phyloP scores from a whole-genome alignment of 1,284 basidiomycete genomes.

The Ustanciosporium gigantosporum region DNA sequence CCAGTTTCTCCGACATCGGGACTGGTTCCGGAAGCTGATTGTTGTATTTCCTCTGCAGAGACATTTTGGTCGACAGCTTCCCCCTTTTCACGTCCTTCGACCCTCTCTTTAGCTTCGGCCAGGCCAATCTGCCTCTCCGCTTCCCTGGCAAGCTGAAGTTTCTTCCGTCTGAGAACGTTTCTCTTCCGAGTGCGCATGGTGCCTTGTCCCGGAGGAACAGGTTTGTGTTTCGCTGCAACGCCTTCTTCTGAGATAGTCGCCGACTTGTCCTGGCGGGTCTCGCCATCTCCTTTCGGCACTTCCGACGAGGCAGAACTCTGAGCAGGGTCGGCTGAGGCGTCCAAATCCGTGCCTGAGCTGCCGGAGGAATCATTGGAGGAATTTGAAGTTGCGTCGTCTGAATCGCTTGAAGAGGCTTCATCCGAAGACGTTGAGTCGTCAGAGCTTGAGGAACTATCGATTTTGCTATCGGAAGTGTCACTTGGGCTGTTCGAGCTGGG shows the following conservation, averaged over 20 bases:
- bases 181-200: slow-evolving; percentile 33
- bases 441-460: too few relatives aligned
- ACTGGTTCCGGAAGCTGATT: too few relatives aligned
- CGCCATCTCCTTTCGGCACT: neutral
- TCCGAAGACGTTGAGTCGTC: too few relatives aligned
- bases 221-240: too few relatives aligned
- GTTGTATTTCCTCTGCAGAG: too few relatives aligned
- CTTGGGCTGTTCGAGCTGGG: neutral
- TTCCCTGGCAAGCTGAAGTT: neutral
- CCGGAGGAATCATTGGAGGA: neutral
- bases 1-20: too few relatives aligned
- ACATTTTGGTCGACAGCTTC: too few relatives aligned
- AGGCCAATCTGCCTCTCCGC: neutral
- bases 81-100: too few relatives aligned
- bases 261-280: neutral
- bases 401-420: neutral
- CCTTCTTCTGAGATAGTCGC: too few relatives aligned
- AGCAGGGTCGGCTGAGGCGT: neutral
- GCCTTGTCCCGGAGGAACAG: slow-evolving; percentile 41
- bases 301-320: slow-evolving; percentile 9
- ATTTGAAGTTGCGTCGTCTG: neutral
- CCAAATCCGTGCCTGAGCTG: neutral
- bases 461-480: neutral
- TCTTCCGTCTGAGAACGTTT: slow-evolving; percentile 33
- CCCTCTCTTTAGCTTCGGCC: neutral